Evolutionary conservation across 2,329 filamentous ascomycete species (phyloP).

Genomic region (Pseudonectria buxi): DNA sequence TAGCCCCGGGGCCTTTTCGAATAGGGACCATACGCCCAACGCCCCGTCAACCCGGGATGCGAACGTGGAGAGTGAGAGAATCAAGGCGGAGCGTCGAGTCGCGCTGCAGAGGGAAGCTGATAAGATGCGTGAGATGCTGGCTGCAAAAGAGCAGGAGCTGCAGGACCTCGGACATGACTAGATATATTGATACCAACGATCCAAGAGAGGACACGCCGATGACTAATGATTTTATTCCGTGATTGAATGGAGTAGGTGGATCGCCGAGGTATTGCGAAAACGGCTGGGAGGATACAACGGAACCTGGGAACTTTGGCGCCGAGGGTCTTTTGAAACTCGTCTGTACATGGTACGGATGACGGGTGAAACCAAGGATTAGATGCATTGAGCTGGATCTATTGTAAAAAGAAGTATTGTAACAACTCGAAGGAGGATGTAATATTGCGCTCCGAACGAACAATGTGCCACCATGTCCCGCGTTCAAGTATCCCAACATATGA

Average conservation of each 20-base stretch:
- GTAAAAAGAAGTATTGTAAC: too few relatives aligned
- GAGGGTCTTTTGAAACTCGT: too few relatives aligned
- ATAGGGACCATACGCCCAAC: slow-evolving; percentile 22
- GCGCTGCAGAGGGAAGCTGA: slow-evolving; percentile 68
- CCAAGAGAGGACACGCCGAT: slow-evolving; percentile 12
- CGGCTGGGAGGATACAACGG: slow-evolving; percentile 7
- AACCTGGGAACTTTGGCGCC: slow-evolving; percentile 11
- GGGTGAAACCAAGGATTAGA: too few relatives aligned
- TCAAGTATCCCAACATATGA: too few relatives aligned
- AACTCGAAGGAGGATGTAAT: too few relatives aligned
- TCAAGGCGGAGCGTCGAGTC: slow-evolving; percentile 56
- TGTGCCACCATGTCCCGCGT: too few relatives aligned
- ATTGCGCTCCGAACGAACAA: too few relatives aligned
- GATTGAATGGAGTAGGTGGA: slow-evolving; percentile 17
- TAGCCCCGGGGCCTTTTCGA: slow-evolving; percentile 35
- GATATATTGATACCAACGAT: slow-evolving; percentile 14
- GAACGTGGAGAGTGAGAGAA: slow-evolving; percentile 40
- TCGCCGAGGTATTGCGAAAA: slow-evolving; percentile 9
- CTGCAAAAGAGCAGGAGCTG: slow-evolving; percentile 68
- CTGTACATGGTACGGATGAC: too few relatives aligned
- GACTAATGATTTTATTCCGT: slow-evolving; percentile 19
- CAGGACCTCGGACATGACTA: slow-evolving; percentile 26
- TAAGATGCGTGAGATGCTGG: slow-evolving; percentile 64
- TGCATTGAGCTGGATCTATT: too few relatives aligned
- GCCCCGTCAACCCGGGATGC: slow-evolving; percentile 16